Percentiles rank a stretch among this genome's conserved stretches.
Conservation (phyloP, 2,329 filamentous ascomycete species). For the Ophiostoma sp. region DNA sequence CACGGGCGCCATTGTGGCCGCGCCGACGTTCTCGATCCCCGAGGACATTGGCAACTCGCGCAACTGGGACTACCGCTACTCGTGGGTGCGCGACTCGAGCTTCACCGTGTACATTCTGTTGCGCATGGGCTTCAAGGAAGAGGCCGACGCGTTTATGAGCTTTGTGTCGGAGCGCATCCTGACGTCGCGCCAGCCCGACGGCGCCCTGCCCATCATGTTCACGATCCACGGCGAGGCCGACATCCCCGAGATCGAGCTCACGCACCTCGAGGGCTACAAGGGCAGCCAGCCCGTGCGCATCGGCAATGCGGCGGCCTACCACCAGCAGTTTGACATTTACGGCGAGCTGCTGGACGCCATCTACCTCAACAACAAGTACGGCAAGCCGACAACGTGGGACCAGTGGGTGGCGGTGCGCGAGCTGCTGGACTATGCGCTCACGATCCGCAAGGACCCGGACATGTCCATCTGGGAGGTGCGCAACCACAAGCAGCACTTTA, state of each 20-base stretch:
- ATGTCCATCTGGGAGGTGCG: slow-evolving; percentile 84
- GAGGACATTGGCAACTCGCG: slow-evolving; percentile 63
- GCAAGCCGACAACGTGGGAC: slow-evolving; percentile 70
- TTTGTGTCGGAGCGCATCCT: slow-evolving; percentile 70
- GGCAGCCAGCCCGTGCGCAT: slow-evolving; percentile 68
- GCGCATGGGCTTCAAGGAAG: slow-evolving; percentile 67
- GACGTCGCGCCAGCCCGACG: slow-evolving; percentile 52
- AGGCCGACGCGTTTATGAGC: slow-evolving; percentile 72
- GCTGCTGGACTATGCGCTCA: slow-evolving; percentile 66
- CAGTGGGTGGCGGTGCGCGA: slow-evolving; percentile 67
- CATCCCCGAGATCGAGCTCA: slow-evolving; percentile 63
- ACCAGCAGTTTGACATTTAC: slow-evolving; percentile 74
- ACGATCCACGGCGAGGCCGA: slow-evolving; percentile 70
- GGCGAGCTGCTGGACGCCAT: slow-evolving; percentile 73
- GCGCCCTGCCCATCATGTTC: slow-evolving; percentile 73
- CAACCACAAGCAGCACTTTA: slow-evolving; percentile 69
- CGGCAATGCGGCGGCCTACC: slow-evolving; percentile 70
- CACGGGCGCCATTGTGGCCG: slow-evolving; percentile 70
- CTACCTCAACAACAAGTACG: slow-evolving; percentile 74
- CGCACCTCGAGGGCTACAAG: slow-evolving; percentile 67
- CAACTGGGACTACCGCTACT: slow-evolving; percentile 72
- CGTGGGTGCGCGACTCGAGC: slow-evolving; percentile 71
- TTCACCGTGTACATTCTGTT: slow-evolving; percentile 75
- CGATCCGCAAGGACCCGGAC: slow-evolving; percentile 58
- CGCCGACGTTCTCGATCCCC: slow-evolving; percentile 71